Conservation (phyloP, 148 eudicot species). For the Silene latifolia region DNA sequence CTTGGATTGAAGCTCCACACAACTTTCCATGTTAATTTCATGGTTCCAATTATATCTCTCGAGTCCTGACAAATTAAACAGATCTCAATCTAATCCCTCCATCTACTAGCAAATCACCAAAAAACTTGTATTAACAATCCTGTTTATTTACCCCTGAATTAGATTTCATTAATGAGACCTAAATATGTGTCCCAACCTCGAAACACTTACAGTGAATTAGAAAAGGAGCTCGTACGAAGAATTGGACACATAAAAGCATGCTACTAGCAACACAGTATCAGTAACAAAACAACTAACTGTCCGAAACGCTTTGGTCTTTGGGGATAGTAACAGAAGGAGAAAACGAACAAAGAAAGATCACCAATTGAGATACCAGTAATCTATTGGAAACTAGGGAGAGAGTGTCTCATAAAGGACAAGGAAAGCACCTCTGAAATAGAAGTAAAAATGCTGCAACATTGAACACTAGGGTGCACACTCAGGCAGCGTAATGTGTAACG, state of each 20-base stretch:
- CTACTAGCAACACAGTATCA: neutral
- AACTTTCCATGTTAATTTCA: too few relatives aligned
- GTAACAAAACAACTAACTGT: neutral
- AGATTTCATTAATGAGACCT: neutral
- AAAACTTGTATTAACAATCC: neutral
- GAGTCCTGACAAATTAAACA: too few relatives aligned
- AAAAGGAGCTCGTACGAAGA: neutral
- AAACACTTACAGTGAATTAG: too few relatives aligned
- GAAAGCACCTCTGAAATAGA: conserved; percentile 85
- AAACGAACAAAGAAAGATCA: neutral
- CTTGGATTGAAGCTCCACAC: too few relatives aligned
- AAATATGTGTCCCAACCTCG: neutral
- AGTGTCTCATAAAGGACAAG: neutral
- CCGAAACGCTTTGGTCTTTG: neutral
- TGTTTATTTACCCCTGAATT: neutral
- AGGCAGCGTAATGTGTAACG: conserved; percentile 86
- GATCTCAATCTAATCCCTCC: neutral
- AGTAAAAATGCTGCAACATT: conserved; percentile 61
- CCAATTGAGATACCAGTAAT: neutral
- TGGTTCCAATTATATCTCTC: too few relatives aligned
- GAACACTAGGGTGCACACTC: conserved; percentile 53
- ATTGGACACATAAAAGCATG: too few relatives aligned
- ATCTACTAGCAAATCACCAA: neutral
- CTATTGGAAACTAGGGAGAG: neutral
- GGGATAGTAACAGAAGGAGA: too few relatives aligned